Conservation (phyloP, 768 basidiomycete genomes). For the Tephrocybe sp. region DNA sequence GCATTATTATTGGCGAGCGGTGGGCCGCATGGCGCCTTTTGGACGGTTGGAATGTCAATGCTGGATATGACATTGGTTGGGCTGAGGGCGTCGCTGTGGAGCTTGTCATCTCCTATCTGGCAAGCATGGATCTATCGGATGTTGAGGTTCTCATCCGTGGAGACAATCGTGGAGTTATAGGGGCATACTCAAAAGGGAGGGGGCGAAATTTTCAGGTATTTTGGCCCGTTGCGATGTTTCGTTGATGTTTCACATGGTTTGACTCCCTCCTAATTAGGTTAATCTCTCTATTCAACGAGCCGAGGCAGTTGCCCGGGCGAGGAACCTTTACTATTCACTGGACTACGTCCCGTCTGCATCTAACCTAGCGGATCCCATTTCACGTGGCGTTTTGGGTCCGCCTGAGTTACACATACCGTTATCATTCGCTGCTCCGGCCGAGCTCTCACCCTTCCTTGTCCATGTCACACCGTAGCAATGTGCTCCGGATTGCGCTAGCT, state of each 20-base stretch:
- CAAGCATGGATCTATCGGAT: not conserved
- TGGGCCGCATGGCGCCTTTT: conserved; percentile 29
- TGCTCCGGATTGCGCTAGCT: no score
- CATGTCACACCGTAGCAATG: no score
- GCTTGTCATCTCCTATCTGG: not conserved
- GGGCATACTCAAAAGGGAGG: conserved; percentile 28
- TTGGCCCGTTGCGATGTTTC: no score
- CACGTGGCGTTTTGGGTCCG: no score
- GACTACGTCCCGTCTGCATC: not conserved
- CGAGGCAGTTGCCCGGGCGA: not conserved
- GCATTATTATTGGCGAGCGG: conserved; percentile 21
- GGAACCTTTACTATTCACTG: not conserved
- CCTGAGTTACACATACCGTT: no score
- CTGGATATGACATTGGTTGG: conserved; percentile 24
- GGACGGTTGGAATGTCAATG: conserved; percentile 15
- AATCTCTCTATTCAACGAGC: conserved; percentile 3
- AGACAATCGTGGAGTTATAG: conserved; percentile 34
- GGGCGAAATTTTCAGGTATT: conserved; percentile 14
- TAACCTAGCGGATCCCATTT: not conserved
- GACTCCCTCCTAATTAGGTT: no score
- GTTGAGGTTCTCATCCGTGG: conserved; percentile 11
- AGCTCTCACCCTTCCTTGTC: no score
- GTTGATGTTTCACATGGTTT: no score
- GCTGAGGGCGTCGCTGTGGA: no score
- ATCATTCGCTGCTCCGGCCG: no score